Evolutionary conservation across 352 stramenopile species (phyloP).

Genomic region (Globisporangium echinulatum): DNA sequence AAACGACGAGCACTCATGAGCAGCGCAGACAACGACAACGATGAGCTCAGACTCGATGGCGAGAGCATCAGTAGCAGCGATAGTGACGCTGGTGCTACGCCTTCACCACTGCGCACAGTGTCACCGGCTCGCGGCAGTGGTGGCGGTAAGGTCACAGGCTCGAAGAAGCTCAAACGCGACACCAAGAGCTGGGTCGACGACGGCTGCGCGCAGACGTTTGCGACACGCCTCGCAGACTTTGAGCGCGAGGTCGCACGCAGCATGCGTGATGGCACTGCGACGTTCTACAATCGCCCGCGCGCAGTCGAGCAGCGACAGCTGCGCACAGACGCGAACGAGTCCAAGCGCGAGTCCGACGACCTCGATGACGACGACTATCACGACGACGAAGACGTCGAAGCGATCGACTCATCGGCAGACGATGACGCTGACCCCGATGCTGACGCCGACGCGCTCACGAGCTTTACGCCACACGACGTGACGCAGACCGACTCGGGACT

Average conservation of each 20-base stretch:
- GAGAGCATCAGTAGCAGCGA: conserved; percentile 1
- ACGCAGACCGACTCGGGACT: conserved; percentile 61
- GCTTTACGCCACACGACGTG: conserved; percentile 44
- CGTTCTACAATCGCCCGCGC: conserved; percentile 41
- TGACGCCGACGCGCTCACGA: conserved; percentile 8
- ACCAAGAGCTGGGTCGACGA: conserved; percentile 33
- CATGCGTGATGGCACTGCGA: conserved; percentile 18
- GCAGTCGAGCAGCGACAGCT: not conserved
- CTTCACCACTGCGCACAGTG: not conserved
- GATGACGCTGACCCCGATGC: not conserved
- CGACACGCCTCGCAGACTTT: conserved; percentile 24
- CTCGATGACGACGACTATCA: conserved; percentile 30
- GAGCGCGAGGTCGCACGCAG: conserved; percentile 19
- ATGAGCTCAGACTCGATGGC: conserved; percentile 2
- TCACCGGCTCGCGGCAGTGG: not conserved
- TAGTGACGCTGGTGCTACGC: not conserved
- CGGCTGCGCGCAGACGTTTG: conserved; percentile 18
- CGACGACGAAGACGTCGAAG: conserved; percentile 17
- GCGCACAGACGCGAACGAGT: conserved; percentile 10
- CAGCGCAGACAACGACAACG: not conserved
- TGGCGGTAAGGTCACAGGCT: conserved; percentile 7
- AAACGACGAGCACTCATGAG: not conserved
- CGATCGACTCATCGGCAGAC: not conserved
- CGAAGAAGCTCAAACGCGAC: conserved; percentile 13
- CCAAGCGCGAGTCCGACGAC: conserved; percentile 4